These are phyloP conservation scores for Ajuga reptans DNA, from an alignment of 305 asterid genomes.

Conservation along the genomic window DNA sequence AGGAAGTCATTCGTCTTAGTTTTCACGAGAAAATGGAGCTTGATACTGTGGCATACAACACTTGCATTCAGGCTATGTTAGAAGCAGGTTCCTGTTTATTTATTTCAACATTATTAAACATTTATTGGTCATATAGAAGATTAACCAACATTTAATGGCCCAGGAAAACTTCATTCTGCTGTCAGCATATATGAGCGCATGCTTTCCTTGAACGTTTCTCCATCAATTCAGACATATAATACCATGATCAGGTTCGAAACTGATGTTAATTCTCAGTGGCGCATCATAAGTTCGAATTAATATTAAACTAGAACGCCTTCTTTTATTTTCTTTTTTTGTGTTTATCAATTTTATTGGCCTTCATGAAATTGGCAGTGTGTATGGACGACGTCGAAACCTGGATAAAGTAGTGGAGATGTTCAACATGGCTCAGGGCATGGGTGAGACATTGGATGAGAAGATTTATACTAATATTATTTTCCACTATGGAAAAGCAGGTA, in stretches of 20 bases:
- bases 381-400: conserved; percentile 69
- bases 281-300: background rate
- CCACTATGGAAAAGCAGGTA: conserved; percentile 88
- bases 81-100: conserved; percentile 56
- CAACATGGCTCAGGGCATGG: conserved; percentile 51
- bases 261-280: background rate
- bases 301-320: conserved; percentile 3
- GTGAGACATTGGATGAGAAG: conserved; percentile 72
- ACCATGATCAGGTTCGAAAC: conserved; percentile 78
- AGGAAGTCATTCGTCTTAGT: conserved; percentile 48
- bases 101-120: background rate
- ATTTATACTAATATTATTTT: conserved; percentile 70
- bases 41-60: conserved; percentile 88
- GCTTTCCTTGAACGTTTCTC: conserved; percentile 51
- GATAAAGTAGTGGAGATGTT: conserved; percentile 69
- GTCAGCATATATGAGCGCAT: conserved; percentile 62
- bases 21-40: conserved; percentile 57
- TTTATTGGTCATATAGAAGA: conserved; percentile 8
- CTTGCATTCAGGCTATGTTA: conserved; percentile 80
- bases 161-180: conserved; percentile 76
- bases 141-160: conserved; percentile 20
- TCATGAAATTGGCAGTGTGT: conserved; percentile 53
- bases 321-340: background rate
- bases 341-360: conserved; percentile 15
- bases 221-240: conserved; percentile 72